These are phyloP conservation scores for Oryza australiensis DNA, from an alignment of 176 grass and related monocot genomes.

Conservation along the genomic window DNA sequence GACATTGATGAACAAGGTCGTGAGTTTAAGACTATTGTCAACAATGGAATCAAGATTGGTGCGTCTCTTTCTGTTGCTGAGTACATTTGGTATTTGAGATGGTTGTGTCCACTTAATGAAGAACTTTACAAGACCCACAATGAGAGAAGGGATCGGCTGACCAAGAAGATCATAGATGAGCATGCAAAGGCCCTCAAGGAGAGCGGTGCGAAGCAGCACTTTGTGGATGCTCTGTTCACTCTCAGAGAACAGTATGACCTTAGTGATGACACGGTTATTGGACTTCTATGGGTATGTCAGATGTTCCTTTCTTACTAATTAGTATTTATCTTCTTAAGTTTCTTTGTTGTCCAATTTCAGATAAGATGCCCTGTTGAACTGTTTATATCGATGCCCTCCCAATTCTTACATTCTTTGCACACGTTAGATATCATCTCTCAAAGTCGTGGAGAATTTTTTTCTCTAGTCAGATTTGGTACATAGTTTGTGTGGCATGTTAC, in stretches of 20 bases:
- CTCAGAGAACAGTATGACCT: constrained; percentile 74
- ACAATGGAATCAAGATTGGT: constrained; percentile 73
- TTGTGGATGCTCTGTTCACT: constrained; percentile 77
- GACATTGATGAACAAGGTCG: constrained; percentile 57
- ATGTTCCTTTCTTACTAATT: constrained; percentile 1
- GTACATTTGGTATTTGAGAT: constrained; percentile 68
- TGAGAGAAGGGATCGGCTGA: constrained; percentile 59
- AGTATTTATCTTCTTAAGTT: constrained; percentile 3
- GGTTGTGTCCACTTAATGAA: constrained; percentile 78
- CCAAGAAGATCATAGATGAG: constrained; percentile 86
- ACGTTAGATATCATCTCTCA: neutral
- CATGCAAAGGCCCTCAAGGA: constrained; percentile 58
- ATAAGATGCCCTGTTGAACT: constrained; percentile 3
- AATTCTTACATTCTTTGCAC: constrained; percentile 16
- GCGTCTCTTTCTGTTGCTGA: constrained; percentile 79
- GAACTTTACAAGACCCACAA: constrained; percentile 72
- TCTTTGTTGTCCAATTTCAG: neutral
- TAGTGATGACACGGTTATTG: constrained; percentile 72
- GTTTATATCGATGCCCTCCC: neutral
- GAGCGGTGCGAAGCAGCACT: constrained; percentile 73
- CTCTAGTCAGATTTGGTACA: neutral
- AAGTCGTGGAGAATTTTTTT: neutral
- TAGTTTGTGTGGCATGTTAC: constrained; percentile 26
- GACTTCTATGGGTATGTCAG: constrained; percentile 76
- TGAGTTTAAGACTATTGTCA: constrained; percentile 74